phyloP scores from a whole-genome alignment of 1,284 basidiomycete species.

The Microbotryum lychnidis-dioicae region DNA sequence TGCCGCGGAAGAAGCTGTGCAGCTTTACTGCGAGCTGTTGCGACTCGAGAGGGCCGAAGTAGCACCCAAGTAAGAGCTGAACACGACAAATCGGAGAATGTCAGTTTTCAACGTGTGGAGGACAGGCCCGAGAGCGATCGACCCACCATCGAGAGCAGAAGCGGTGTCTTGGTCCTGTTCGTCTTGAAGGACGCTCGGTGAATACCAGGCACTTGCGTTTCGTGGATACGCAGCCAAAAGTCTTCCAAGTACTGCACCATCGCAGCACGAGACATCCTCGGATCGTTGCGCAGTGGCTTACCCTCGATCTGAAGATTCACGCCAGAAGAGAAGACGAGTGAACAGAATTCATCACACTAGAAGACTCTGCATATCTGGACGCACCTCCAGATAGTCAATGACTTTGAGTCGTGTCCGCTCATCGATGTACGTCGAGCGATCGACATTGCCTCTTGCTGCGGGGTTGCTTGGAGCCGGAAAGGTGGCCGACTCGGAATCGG shows the following conservation, averaged over 20 bases:
- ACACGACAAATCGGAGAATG: neutral
- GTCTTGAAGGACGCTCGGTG: slow-evolving; percentile 29
- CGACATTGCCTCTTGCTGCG: neutral
- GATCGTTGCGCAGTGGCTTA: slow-evolving; percentile 17
- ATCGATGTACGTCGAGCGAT: slow-evolving; percentile 24
- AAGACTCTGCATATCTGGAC: neutral
- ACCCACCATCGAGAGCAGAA: slow-evolving; percentile 27
- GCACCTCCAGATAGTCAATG: slow-evolving; percentile 28
- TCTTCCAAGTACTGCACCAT: slow-evolving; percentile 23
- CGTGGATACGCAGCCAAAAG: slow-evolving; percentile 30
- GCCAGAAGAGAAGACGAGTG: no score
- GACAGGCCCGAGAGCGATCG: neutral
- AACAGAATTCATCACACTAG: neutral
- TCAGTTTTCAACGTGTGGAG: neutral
- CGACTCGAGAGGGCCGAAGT: slow-evolving; percentile 25
- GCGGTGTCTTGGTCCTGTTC: slow-evolving; percentile 12
- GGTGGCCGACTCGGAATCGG: no score
- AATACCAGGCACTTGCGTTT: slow-evolving; percentile 26
- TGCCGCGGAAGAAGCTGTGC: slow-evolving; percentile 30
- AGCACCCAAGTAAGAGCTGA: slow-evolving; percentile 29
- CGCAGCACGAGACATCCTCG: slow-evolving; percentile 15
- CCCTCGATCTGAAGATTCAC: slow-evolving; percentile 18
- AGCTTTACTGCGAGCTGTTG: slow-evolving; percentile 25
- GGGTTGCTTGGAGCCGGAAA: no score
- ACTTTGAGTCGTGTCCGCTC: slow-evolving; percentile 16